phyloP scores from a whole-genome alignment of 139 green algal genomes.

The Chlamydomonas applanata region DNA sequence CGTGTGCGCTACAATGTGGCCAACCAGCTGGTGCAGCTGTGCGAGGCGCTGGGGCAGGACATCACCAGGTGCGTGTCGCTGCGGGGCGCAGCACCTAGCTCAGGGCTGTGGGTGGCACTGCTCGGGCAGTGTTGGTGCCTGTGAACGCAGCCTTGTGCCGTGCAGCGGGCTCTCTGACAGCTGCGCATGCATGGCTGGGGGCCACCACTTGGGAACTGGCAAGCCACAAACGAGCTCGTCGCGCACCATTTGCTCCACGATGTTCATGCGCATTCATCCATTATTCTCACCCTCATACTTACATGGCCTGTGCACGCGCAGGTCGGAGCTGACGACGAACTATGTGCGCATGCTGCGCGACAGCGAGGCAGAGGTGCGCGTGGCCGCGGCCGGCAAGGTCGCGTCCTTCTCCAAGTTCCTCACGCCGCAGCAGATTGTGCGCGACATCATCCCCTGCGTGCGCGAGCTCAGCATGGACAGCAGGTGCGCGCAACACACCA shows the following conservation, averaged over 20 bases:
- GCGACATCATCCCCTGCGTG: conserved; percentile 77
- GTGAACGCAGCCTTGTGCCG: background rate
- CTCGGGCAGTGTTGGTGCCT: conserved; percentile 10
- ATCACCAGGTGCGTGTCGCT: conserved; percentile 46
- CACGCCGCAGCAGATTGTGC: conserved; percentile 45
- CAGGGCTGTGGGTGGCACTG: conserved; percentile 21
- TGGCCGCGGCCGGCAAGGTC: conserved; percentile 82
- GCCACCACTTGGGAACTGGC: too few relatives aligned
- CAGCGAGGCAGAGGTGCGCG: conserved; percentile 76
- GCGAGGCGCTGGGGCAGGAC: conserved; percentile 81
- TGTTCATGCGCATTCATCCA: too few relatives aligned
- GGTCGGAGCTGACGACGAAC: conserved; percentile 78
- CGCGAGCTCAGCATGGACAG: conserved; percentile 80
- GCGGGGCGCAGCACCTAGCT: conserved; percentile 1
- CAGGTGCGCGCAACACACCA: background rate
- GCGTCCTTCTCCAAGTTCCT: conserved; percentile 71
- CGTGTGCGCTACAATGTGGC: conserved; percentile 97
- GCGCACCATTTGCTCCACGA: too few relatives aligned
- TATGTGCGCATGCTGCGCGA: conserved; percentile 81
- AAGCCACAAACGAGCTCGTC: too few relatives aligned
- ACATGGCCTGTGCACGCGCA: conserved; percentile 8
- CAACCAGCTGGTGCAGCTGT: conserved; percentile 82
- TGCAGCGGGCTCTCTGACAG: too few relatives aligned
- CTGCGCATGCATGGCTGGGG: too few relatives aligned
- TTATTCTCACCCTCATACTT: too few relatives aligned